Evolutionary conservation across 108 stramenopile species (phyloP).

Genomic region (Skeletonema costatum): DNA sequence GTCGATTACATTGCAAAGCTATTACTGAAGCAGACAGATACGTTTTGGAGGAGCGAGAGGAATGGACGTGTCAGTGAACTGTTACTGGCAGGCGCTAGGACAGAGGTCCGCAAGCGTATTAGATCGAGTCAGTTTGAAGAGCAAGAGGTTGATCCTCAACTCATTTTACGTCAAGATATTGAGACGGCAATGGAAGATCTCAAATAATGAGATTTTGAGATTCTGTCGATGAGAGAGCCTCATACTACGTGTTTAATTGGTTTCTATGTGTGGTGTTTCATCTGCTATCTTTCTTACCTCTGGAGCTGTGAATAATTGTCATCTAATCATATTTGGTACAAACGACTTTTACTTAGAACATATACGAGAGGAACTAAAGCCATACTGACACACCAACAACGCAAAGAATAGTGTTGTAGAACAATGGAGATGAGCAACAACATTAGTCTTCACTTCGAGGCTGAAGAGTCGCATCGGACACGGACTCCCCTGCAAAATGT

Average conservation of each 20-base stretch:
- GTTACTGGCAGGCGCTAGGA: conserved; percentile 79
- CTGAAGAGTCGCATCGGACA: no score
- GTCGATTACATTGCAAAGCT: conserved; percentile 61
- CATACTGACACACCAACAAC: no score
- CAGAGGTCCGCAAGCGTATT: conserved; percentile 83
- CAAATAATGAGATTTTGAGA: conserved; percentile 52
- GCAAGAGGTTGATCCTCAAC: conserved; percentile 85
- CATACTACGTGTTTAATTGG: neutral
- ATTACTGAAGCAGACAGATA: conserved; percentile 73
- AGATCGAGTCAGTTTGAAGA: conserved; percentile 80
- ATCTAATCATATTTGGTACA: neutral
- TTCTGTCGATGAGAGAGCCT: neutral
- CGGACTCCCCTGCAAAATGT: no score
- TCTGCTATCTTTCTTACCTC: neutral
- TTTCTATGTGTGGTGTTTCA: neutral
- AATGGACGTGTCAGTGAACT: conserved; percentile 89
- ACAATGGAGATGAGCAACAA: no score
- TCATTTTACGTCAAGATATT: conserved; percentile 76
- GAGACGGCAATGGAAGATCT: conserved; percentile 85
- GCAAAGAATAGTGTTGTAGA: no score
- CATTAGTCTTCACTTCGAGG: no score
- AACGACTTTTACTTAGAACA: neutral
- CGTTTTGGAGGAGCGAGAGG: conserved; percentile 78
- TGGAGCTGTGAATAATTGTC: neutral
- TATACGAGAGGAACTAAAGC: no score